Conservation (phyloP, 306 rosid genomes). For the Quercus mongolica region DNA sequence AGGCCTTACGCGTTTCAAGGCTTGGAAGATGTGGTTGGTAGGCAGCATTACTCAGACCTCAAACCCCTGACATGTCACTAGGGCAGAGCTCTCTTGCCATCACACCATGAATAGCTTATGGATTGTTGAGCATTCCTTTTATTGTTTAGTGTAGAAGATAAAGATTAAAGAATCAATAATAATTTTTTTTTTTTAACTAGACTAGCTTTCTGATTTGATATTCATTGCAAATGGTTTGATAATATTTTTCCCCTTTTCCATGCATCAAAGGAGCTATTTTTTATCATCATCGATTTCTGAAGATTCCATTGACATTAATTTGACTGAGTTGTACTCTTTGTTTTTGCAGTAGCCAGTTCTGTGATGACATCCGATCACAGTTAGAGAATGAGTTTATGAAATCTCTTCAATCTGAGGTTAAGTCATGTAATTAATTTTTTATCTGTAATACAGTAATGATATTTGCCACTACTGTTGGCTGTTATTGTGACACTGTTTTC, state of each 20-base stretch:
- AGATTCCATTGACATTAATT: neutral
- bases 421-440: neutral
- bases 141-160: too few relatives aligned
- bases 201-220: too few relatives aligned
- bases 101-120: neutral
- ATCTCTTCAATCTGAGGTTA: slow-evolving; percentile 76
- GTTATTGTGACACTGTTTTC: neutral
- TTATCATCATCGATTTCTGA: neutral
- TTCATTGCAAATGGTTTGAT: neutral
- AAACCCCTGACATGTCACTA: too few relatives aligned
- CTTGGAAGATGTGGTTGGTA: too few relatives aligned
- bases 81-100: too few relatives aligned
- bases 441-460: neutral
- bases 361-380: slow-evolving; percentile 65
- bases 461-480: neutral
- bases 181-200: too few relatives aligned
- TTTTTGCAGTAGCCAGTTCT: slow-evolving; percentile 81
- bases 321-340: slow-evolving; percentile 11
- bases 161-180: too few relatives aligned
- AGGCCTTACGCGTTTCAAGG: too few relatives aligned
- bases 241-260: neutral
- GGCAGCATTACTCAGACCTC: too few relatives aligned
- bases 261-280: neutral
- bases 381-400: slow-evolving; percentile 73
- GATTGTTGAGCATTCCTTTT: neutral